Evolutionary conservation across 129 eudicot genomes (phyloP).

Genomic region (Erigeron canadensis): DNA sequence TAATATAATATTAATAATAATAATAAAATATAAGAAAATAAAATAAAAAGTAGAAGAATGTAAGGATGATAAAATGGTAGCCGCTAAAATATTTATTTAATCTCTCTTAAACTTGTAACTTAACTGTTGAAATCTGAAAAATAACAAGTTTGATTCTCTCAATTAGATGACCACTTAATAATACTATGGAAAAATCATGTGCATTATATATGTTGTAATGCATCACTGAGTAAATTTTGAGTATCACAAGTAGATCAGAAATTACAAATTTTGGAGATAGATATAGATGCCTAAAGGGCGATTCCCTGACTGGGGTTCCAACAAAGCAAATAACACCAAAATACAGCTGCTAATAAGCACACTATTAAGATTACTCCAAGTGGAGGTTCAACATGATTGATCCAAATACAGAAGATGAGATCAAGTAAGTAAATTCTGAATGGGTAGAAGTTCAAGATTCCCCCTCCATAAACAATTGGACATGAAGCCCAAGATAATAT

Average conservation of each 20-base stretch:
- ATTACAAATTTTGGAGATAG: background rate
- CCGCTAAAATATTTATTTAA: background rate
- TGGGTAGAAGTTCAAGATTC: background rate
- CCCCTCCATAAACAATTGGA: no score
- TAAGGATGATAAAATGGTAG: background rate
- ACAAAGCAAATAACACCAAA: background rate
- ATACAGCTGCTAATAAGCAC: background rate
- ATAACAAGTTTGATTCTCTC: background rate
- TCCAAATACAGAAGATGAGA: background rate
- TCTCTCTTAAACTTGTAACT: background rate
- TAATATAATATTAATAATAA: no score
- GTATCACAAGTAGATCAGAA: background rate
- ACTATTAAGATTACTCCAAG: background rate
- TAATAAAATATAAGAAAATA: background rate
- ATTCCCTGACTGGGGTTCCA: background rate
- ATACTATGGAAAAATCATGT: background rate
- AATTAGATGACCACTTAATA: background rate
- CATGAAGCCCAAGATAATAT: background rate
- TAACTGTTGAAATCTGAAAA: background rate
- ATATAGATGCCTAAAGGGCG: background rate
- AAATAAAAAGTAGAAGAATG: background rate
- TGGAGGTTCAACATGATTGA: background rate
- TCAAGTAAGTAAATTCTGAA: background rate
- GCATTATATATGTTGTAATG: background rate
- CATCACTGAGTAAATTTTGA: background rate